Evolutionary conservation across 2,329 filamentous ascomycete genomes (phyloP), one percentile per base, ranked within the genome.

Genomic region (Blastomyces percursus): DNA sequence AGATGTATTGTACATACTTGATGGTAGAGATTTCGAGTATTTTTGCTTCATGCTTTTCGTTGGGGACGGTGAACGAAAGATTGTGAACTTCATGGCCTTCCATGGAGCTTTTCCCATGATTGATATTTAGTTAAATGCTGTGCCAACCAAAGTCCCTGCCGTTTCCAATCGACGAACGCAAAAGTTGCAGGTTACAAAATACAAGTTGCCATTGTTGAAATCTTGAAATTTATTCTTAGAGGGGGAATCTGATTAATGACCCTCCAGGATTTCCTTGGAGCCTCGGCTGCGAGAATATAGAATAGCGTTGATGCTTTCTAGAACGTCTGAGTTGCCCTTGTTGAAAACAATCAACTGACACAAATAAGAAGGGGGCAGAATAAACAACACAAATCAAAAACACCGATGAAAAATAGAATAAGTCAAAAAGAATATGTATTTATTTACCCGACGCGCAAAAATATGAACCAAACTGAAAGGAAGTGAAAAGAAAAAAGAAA

Each of bases 271-370:
- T 35, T 59, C 35, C 48, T 59, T 48, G 21, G 32, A 32, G 57
- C 57, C 56, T 21, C 16, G 4, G 24, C 42, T 48, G 27, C 14
- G 21, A 42, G 21, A 59, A 48, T 24, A 59, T 44, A 42, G 38
- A 59, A 44, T 14, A 59, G 27, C 24, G 8, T 12, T 32, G 40
- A 14, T 48, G 35, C 35, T 38, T 27, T 59, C 40, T 48, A 44
- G 30, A 27, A 11, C 9, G 56, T 59, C 30, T 11, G 27, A 46
- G 27, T 32, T 60, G 59, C 46, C 21, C 42, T 60, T 60, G 59
- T 60, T 60, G 59, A 60, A 60, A 60, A 60, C 24, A 30, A 52
- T 48, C 46, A 59, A 59, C 16, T n/a, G 24, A 32, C 11, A 48
- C 12, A 48, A 27, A 40, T 32, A 24, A 16, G 27, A 46, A n/a